phyloP scores from a whole-genome alignment of 2,329 filamentous ascomycete species.

The Scedosporium apiospermum region DNA sequence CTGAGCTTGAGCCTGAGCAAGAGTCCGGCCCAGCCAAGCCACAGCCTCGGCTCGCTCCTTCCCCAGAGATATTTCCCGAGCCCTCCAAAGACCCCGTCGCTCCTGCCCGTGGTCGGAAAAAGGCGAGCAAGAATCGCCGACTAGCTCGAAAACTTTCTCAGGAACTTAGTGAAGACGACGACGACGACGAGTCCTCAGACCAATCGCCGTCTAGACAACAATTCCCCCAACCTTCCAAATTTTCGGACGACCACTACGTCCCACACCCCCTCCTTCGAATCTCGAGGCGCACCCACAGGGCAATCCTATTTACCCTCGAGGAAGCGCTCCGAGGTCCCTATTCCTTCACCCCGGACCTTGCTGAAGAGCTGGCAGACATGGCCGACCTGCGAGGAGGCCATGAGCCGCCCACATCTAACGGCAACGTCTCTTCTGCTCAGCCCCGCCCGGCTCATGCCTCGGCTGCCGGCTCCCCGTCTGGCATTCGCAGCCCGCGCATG shows the following conservation, averaged over 20 bases:
- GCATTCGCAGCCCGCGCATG: conserved; percentile 75
- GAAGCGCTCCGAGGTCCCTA: conserved; percentile 78
- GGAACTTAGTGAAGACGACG: conserved; percentile 35
- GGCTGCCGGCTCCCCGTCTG: conserved; percentile 45
- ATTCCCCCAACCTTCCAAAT: conserved; percentile 19
- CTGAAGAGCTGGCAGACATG: conserved; percentile 89
- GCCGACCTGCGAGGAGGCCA: conserved; percentile 63
- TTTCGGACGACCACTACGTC: conserved; percentile 21
- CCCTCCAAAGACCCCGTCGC: conserved; percentile 3
- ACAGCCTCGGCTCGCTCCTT: conserved; percentile 34
- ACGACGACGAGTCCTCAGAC: conserved; percentile 26
- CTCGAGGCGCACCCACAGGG: conserved; percentile 76
- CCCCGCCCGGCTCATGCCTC: conserved; percentile 38
- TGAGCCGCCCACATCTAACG: conserved; percentile 43
- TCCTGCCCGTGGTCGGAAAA: conserved; percentile 14
- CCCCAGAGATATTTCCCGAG: conserved; percentile 18
- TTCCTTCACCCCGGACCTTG: conserved; percentile 70
- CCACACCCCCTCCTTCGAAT: conserved; percentile 50
- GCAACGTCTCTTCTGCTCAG: conserved; percentile 34
- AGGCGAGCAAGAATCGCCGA: conserved; percentile 20
- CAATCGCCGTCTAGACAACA: conserved; percentile 15
- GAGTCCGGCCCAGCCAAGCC: not conserved
- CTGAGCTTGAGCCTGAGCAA: not conserved
- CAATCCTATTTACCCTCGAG: conserved; percentile 87
- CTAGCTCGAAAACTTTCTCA: conserved; percentile 32